Percentiles rank a stretch among this genome's conserved stretches.
Evolutionary conservation across 306 rosid species (phyloP).

Genomic region (Geum urbanum): DNA sequence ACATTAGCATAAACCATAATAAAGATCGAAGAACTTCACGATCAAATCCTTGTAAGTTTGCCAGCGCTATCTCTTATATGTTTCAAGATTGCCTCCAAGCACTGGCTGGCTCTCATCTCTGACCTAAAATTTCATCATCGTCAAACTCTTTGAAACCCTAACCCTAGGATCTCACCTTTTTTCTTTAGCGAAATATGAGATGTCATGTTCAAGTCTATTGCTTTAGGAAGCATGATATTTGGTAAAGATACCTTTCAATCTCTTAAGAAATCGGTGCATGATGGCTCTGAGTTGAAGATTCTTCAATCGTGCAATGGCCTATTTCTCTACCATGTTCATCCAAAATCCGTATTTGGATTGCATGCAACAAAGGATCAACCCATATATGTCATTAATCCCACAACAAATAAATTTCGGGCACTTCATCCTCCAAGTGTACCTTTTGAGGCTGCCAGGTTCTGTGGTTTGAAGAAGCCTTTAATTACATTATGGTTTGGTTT

Average conservation of each 20-base stretch:
- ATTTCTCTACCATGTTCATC: background rate
- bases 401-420: background rate
- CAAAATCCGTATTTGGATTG: background rate
- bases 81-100: constrained; percentile 27
- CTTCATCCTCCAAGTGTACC: background rate
- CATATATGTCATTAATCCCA: background rate
- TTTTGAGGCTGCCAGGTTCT: too few species aligned
- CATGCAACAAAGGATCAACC: background rate
- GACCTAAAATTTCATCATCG: background rate
- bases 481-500: background rate
- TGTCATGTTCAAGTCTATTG: background rate
- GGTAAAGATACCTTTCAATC: background rate
- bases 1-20: background rate
- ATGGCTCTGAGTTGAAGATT: background rate
- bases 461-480: background rate
- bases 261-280: background rate
- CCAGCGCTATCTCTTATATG: constrained; percentile 12
- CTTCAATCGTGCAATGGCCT: constrained; percentile 22
- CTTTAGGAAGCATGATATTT: background rate
- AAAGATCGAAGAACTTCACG: constrained; percentile 14
- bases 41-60: constrained; percentile 16
- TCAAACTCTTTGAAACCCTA: background rate
- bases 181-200: background rate
- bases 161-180: background rate
- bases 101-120: constrained; percentile 30